Base-by-base conservation (phyloP, 2,329 filamentous ascomycete species). In the Pseudocercospora fuligena region DNA sequence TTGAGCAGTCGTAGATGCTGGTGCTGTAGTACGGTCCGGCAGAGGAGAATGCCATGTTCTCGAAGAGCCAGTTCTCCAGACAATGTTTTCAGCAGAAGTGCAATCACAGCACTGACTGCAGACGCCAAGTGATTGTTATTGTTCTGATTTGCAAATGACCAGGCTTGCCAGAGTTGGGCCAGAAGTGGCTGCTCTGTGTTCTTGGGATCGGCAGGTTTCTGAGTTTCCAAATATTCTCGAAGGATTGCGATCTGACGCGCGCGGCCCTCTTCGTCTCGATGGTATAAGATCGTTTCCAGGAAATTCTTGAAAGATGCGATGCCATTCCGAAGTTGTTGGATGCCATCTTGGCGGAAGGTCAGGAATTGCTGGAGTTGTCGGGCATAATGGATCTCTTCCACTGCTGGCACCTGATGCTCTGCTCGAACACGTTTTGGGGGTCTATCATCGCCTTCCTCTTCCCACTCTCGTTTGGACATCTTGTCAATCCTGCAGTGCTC, bases 121-220 rank as follows among this genome's bases (percentile, higher is more conserved):
- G 93, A 94, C 76, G 95, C 86, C 66, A 97, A 83, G 63, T 89
- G 87, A 66, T 97, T 93, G 72, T 94, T 91, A 76, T 92, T 92
- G 70, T 88, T 88, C 77, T 92, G 89, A 31, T 89, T 88, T 3
- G 92, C 93, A 81, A 92, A 93, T 57, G 88, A 89, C 94, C 94
- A 98, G 66, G 89, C 93, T 73, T 96, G 91, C 80, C 96, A 91
- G 46, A 98, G 82, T 73, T 97, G 92, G 1, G 86, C 82, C 31
- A 98, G 86, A 72, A 90, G 92, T 25, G 89, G 83, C 6, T 86
- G 82, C 61, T 87, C 84, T 61, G 87, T 85, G 43, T 88, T 87
- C 33, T 82, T 81, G 19, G 78, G 76, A 60, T 78, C 80, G 67
- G 79, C 78, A 19, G 83, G 81, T 66, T 82, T 84, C 74, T 89